Conservation (phyloP, 1,284 basidiomycete genomes). For the Microbotryomycetes sp. region DNA sequence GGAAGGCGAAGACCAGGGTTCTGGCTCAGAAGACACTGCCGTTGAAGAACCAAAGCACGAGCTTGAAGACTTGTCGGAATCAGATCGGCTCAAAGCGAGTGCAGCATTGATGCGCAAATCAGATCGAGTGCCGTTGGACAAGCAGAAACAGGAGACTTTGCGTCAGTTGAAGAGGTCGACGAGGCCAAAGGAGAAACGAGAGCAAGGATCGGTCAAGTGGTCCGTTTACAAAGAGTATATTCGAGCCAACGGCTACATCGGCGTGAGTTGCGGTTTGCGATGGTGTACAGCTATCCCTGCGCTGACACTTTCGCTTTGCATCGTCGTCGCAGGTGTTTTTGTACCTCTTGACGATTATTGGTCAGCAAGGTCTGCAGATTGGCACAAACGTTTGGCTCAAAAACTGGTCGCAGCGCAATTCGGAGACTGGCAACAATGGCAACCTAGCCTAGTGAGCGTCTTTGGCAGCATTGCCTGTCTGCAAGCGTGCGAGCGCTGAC, state of each 20-base stretch:
- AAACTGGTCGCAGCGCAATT: conserved; percentile 73
- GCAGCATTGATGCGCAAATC: conserved; percentile 24
- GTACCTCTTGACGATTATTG: conserved; percentile 57
- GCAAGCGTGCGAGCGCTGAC: background rate
- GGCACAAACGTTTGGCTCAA: conserved; percentile 64
- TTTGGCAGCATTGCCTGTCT: conserved; percentile 7
- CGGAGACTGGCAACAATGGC: conserved; percentile 53
- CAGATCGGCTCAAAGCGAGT: conserved; percentile 23
- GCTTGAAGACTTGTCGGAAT: conserved; percentile 36
- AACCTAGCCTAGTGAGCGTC: conserved; percentile 35
- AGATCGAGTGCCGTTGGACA: conserved; percentile 23
- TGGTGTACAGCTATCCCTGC: background rate
- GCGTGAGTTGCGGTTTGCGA: conserved; percentile 45
- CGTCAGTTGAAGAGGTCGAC: conserved; percentile 39
- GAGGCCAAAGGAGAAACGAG: conserved; percentile 65
- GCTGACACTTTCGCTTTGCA: background rate
- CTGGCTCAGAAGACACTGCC: conserved; percentile 46
- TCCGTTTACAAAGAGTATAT: conserved; percentile 74
- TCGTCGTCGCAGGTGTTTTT: conserved; percentile 45
- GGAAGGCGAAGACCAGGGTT: conserved; percentile 37
- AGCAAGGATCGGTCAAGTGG: conserved; percentile 73
- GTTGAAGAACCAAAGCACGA: conserved; percentile 37
- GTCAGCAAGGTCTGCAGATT: conserved; percentile 47
- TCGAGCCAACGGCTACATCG: conserved; percentile 65
- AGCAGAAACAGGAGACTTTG: conserved; percentile 29